Conservation (phyloP, 352 stramenopile species). For the Globisporangium carolinianum region DNA sequence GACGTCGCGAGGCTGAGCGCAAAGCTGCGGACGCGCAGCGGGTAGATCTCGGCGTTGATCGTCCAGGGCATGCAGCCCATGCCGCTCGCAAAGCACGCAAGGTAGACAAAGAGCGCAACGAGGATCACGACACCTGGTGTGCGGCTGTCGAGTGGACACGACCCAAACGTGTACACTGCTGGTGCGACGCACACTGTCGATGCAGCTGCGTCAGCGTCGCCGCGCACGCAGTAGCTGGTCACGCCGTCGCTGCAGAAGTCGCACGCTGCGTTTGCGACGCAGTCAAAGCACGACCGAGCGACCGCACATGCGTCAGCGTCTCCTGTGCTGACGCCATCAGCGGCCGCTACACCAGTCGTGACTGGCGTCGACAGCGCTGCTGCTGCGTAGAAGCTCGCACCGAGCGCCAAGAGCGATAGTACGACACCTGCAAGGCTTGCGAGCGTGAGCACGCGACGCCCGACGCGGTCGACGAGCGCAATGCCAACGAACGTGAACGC, state of each 20-base stretch:
- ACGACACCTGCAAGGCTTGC: constrained; percentile 37
- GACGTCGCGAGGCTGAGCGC: constrained; percentile 84
- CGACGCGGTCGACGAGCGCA: constrained; percentile 43
- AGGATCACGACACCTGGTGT: constrained; percentile 46
- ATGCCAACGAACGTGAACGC: constrained; percentile 61
- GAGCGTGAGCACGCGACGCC: constrained; percentile 44
- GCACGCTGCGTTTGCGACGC: constrained; percentile 47
- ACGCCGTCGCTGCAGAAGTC: constrained; percentile 27
- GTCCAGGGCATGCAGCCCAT: constrained; percentile 92
- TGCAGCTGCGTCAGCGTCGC: no score
- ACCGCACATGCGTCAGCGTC: constrained; percentile 25
- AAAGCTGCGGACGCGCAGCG: constrained; percentile 78
- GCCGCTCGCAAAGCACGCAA: constrained; percentile 70
- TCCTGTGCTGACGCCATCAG: constrained; percentile 5
- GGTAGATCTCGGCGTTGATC: constrained; percentile 94
- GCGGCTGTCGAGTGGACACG: constrained; percentile 40
- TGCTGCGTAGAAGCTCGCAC: constrained; percentile 36
- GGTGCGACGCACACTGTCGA: neutral
- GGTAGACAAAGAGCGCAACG: constrained; percentile 57
- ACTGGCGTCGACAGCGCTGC: constrained; percentile 23
- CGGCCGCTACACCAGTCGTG: neutral
- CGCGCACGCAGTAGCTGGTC: no score
- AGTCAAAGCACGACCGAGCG: constrained; percentile 59
- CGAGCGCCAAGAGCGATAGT: constrained; percentile 33
- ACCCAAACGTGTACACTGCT: constrained; percentile 32